A percentile compares a stretch with the other conserved stretches of the same genome.
Evolutionary conservation across 139 green algal genomes (phyloP).

Genomic region (Astrephomene gubernaculifera): DNA sequence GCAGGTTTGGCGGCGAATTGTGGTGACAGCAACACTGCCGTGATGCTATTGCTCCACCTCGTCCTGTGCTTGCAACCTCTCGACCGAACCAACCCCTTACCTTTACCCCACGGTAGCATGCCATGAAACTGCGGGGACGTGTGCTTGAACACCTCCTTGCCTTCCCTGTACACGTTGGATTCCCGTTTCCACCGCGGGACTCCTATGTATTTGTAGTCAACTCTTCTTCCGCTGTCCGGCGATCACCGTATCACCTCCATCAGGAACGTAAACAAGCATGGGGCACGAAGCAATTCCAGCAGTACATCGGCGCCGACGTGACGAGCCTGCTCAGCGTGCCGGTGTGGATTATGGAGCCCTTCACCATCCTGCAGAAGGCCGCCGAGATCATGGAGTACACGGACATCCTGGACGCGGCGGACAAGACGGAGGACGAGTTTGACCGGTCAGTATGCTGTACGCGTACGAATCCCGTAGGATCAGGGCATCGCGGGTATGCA

Average conservation of each 20-base stretch:
- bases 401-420: slow-evolving; percentile 88
- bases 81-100: no score
- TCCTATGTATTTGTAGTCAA: no score
- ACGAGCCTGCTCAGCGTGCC: slow-evolving; percentile 94
- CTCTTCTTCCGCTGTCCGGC: background rate
- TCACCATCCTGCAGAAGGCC: slow-evolving; percentile 97
- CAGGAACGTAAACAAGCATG: slow-evolving; percentile 64
- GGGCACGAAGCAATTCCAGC: slow-evolving; percentile 66
- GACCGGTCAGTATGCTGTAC: slow-evolving; percentile 64
- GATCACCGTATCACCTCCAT: background rate
- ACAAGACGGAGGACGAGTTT: slow-evolving; percentile 79
- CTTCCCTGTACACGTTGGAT: no score
- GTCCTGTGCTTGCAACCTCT: no score
- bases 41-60: no score
- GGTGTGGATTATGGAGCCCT: slow-evolving; percentile 98
- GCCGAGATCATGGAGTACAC: slow-evolving; percentile 99
- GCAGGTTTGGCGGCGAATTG: slow-evolving; percentile 37
- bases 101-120: no score
- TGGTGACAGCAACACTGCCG: no score
- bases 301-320: slow-evolving; percentile 92
- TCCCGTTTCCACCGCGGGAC: no score
- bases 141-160: no score
- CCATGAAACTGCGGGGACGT: no score
- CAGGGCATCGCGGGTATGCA: no score
- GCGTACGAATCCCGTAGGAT: background rate